Conservation (phyloP, 768 basidiomycete species). For the Leucocoprinus leucothites region DNA sequence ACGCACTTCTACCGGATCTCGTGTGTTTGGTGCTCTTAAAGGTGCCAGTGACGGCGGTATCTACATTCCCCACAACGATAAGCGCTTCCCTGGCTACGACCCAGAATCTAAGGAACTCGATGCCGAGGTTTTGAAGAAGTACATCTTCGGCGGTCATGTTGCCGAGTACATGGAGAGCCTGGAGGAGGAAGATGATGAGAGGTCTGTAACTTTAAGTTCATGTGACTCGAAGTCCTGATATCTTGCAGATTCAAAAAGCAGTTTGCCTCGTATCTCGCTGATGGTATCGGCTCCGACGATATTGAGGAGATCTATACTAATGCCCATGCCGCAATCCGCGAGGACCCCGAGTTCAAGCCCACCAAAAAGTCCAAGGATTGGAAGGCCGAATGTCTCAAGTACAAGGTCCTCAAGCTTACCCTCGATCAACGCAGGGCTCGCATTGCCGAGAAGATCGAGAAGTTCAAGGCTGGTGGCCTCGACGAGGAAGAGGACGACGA, state of each 20-base stretch:
- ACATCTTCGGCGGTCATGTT: slow-evolving; percentile 96
- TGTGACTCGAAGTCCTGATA: slow-evolving; percentile 2
- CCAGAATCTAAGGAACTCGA: slow-evolving; percentile 90
- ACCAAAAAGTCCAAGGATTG: slow-evolving; percentile 89
- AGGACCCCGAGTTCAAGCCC: slow-evolving; percentile 88
- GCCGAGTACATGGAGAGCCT: slow-evolving; percentile 99
- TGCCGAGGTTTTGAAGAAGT: slow-evolving; percentile 92
- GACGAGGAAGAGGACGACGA: slow-evolving; percentile 58
- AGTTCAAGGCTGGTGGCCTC: slow-evolving; percentile 72
- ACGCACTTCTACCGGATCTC: slow-evolving; percentile 96
- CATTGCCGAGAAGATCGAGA: slow-evolving; percentile 87
- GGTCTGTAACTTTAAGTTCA: slow-evolving; percentile 39
- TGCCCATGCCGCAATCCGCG: slow-evolving; percentile 94
- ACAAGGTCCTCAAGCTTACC: slow-evolving; percentile 66
- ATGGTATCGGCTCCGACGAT: slow-evolving; percentile 93
- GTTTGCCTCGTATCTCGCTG: slow-evolving; percentile 92
- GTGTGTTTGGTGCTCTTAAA: slow-evolving; percentile 98
- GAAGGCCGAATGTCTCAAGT: slow-evolving; percentile 81
- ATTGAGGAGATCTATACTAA: slow-evolving; percentile 94
- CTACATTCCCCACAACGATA: slow-evolving; percentile 96
- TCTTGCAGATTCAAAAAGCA: slow-evolving; percentile 88
- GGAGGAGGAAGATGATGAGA: slow-evolving; percentile 99
- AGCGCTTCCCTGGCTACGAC: slow-evolving; percentile 98
- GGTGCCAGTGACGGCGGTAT: slow-evolving; percentile 98
- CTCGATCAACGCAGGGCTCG: slow-evolving; percentile 72